Base-by-base conservation (phyloP, 2,329 filamentous ascomycete species). In the Pseudocercospora eumusae region DNA sequence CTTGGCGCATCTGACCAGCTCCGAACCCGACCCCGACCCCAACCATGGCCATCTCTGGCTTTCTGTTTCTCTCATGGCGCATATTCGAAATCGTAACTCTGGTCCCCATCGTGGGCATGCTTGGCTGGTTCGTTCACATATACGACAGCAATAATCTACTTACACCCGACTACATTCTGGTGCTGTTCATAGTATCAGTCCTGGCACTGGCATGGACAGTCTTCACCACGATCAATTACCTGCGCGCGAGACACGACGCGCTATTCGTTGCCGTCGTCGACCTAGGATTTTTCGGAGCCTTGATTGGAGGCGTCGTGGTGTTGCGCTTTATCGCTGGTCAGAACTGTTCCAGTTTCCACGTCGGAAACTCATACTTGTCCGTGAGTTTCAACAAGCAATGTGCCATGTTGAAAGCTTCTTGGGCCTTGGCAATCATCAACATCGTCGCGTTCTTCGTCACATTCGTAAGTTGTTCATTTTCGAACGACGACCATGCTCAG, bases 381-480 rank as follows among this genome's bases (percentile, higher is more conserved):
- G 20, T 63, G 44, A 76, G 83, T 57, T 76, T 87, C 40, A 83
- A 91, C 76, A 93, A 93, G 82, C 86, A 86, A 4, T 98, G 93
- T 78, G 85, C 89, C 55, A 95, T 97, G 91, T 85, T 96, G 73
- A 98, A 97, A 84, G 89, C 93, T 0, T 84, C 82, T 68, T 98
- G 92, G 78, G 93, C 92, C 2, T 88, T 97, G 69, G 92, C 86
- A 54, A 97, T 98, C 75, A 96, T 97, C 83, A 91, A 95, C 75
- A 81, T 82, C 68, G 80, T 95, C 66, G 88, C 93, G 74, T 96
- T 96, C 79, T 88, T 89, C 75, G 80, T 89, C 73, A 95, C 91
- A 3, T 84, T 86, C 56, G 77, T 93, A 76, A 78, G 80, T 73
- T 28, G 7, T 52, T n/a, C 21, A 13, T 18, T 20, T 28, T 57